A percentile compares a stretch with the other conserved stretches of the same genome.
phyloP scores from a whole-genome alignment of 1,284 basidiomycete species.

The Malassezia nana region DNA sequence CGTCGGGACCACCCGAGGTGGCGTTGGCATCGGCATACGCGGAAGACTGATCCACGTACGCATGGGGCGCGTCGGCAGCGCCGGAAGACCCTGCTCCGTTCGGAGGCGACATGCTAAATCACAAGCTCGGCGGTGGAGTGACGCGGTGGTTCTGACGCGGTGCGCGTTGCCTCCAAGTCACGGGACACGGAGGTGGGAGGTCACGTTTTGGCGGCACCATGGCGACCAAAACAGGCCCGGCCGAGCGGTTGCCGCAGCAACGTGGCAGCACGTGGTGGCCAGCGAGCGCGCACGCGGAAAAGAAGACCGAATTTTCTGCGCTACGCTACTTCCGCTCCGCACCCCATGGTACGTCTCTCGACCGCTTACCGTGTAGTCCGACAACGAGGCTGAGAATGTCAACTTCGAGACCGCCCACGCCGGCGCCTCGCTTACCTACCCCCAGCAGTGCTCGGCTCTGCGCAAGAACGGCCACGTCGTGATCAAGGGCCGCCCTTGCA shows the following conservation, averaged over 20 bases:
- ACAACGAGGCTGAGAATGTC: conserved; percentile 81
- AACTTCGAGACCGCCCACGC: conserved; percentile 63
- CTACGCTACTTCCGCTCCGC: neutral
- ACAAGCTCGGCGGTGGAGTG: neutral
- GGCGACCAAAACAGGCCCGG: conserved; percentile 8
- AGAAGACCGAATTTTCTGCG: conserved; percentile 9
- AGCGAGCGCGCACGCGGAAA: neutral
- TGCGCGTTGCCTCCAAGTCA: conserved; percentile 18
- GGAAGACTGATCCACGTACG: conserved; percentile 17
- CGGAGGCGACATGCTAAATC: conserved; percentile 9
- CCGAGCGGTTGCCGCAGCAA: conserved; percentile 15
- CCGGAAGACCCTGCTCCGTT: conserved; percentile 8
- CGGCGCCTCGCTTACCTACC: conserved; percentile 46
- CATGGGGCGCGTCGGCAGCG: conserved; percentile 9
- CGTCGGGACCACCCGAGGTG: neutral
- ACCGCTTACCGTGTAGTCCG: conserved; percentile 43
- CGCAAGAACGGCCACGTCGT: conserved; percentile 84
- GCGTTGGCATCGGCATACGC: conserved; percentile 6
- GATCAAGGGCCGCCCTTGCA: conserved; percentile 97
- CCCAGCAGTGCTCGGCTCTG: conserved; percentile 96
- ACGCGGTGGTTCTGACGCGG: conserved; percentile 18
- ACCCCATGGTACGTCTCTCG: conserved; percentile 8
- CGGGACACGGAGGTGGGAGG: conserved; percentile 16
- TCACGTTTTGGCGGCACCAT: conserved; percentile 17
- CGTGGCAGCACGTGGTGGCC: neutral